Base-by-base conservation (phyloP, 2,329 filamentous ascomycete genomes). In the Ophiostoma ips region DNA sequence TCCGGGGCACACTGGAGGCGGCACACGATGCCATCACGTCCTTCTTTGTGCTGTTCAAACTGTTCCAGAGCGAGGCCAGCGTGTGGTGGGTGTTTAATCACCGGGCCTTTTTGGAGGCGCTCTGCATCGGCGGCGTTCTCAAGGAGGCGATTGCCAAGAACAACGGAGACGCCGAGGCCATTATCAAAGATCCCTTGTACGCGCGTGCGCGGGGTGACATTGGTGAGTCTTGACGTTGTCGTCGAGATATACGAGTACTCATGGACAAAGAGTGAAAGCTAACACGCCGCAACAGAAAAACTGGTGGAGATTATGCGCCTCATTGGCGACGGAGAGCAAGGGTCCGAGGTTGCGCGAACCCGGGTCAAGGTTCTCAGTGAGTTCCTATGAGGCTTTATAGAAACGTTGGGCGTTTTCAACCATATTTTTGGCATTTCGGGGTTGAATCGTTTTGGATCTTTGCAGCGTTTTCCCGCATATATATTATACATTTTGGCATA, bases 81-180 rank as follows among this genome's bases (percentile, higher is more conserved):
- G 84, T 88, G 1, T 89, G 84, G 84, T 90, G 84, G 84, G 83
- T 87, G 1, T 87, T 88, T 57, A 85, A 87, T 61, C 85, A 89
- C 61, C 71, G 85, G 1, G 84, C 84, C 0, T 89, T 89, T 60
- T 71, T 89, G 48, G 84, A 89, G 67, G 82, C 82, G 31, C 62
- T 81, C 60, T 85, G 77, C 64, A 84, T 84, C 45, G 76, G 77
- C 19, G 74, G 73, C 54, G 71, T 81, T 21, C 61, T 83, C 51
- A 67, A 71, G 37, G 75, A 80, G 60, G 68, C 70, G 18, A 60
- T 63, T 3, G 46, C 46, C 40, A 68, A 66, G 36, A 70, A 75
- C 53, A 65, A 67, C 10, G 65, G 65, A 0, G 71, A 68, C 2
- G 63, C 63, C 34, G 75, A 77, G 31, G 58, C 67, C 21, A 58